Evolutionary conservation across 2,329 filamentous ascomycete genomes (phyloP).

Genomic region (Thelonectria blattea): DNA sequence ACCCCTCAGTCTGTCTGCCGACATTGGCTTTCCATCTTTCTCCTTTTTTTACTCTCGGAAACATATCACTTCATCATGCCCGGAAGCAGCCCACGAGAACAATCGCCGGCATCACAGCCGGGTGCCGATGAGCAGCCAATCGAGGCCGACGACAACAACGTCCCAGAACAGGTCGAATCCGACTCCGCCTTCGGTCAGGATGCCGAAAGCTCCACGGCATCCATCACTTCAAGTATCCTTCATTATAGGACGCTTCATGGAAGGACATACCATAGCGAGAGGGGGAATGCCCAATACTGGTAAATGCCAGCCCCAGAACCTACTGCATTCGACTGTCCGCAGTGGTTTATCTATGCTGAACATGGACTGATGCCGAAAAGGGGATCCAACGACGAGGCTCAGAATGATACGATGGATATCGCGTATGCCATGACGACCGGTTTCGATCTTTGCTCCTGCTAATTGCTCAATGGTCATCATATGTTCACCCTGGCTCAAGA

Average conservation of each 20-base stretch:
- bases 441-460: not conserved
- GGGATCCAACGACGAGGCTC: constrained; percentile 28
- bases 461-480: constrained; percentile 13
- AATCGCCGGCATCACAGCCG: not conserved
- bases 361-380: not conserved
- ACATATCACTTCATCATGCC: not conserved
- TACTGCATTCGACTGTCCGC: not conserved
- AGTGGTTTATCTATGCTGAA: not conserved
- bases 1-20: not conserved
- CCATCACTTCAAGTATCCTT: not conserved
- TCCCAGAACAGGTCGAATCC: not conserved
- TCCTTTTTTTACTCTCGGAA: not conserved
- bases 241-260: constrained; percentile 2
- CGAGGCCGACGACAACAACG: not conserved
- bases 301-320: not conserved
- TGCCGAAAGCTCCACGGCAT: not conserved
- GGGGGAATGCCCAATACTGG: constrained; percentile 1
- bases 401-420: constrained; percentile 29
- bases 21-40: not conserved
- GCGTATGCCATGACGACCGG: constrained; percentile 6
- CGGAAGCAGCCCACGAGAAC: not conserved
- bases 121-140: not conserved
- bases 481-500: constrained; percentile 17
- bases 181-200: not conserved
- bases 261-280: not conserved